Evolutionary conservation across 805 yeast genomes (phyloP), one percentile per base, ranked within the genome.

Genomic region (Yamadazyma endophytica): DNA sequence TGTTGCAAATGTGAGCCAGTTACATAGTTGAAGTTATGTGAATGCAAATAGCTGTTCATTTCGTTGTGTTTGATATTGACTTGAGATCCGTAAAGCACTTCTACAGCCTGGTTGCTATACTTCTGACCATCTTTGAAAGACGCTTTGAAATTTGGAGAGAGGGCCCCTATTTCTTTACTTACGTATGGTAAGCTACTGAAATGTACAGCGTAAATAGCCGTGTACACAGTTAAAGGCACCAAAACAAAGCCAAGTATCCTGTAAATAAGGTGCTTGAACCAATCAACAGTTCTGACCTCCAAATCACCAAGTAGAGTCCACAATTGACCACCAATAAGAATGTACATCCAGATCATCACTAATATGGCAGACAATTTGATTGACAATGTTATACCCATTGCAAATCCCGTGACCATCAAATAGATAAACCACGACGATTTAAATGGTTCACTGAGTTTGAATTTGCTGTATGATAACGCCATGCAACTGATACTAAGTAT

Each of bases 281-380:
- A 59, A 15, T 45, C 30, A 12, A 31, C 33, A 6, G 61, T 53
- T 2, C 73, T 25, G 3, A 80, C 62, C 4, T 60, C 54, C 19
- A 82, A 52, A 54, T 90, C 96, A 9, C 92, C 94, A 22, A 82
- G 50, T 9, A 75, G 46, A 38, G 54, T 52, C 96, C 96, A 88
- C 26, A 81, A 53, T 38, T 77, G 76, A 36, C 64, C 60, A 2
- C 69, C 31, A 2, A 61, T 57, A 28, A 77, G 46, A 0, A 61
- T 4, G 2, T 77, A 70, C 9, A 83, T 57, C 94, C 94, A 87
- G 0, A 56, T 56, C 34, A 77, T 56, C 0, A 90, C 81, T 46
- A 76, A 74, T 14, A 79, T 31, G 0, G 95, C 97, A 4, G 82
- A 70, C 70, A 78, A 74, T 49, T 85, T 84, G 3, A 82, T 70